These are phyloP conservation scores for Wakefieldia striispora DNA, from an alignment of 768 basidiomycete genomes.

Conservation along the genomic window DNA sequence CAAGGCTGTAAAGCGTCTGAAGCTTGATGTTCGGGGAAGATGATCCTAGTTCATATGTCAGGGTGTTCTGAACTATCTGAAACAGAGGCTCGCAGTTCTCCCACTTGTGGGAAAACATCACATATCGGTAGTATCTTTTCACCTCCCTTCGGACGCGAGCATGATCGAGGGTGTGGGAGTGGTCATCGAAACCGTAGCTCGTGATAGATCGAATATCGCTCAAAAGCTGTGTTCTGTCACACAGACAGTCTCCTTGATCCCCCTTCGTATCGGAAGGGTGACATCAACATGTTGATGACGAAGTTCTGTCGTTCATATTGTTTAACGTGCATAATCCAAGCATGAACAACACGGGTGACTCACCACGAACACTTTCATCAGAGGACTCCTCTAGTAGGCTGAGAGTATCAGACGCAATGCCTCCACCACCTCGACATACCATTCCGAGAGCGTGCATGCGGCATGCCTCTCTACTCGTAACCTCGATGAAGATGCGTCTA, in stretches of 20 bases:
- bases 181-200: not conserved
- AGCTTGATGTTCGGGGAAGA: not conserved
- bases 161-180: not conserved
- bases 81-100: not conserved
- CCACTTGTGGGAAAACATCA: slow-evolving; percentile 4
- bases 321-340: not conserved
- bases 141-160: not conserved
- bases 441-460: not conserved
- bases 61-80: not conserved
- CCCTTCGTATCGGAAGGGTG: not conserved
- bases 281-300: not conserved
- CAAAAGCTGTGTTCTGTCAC: not conserved
- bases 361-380: not conserved
- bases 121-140: slow-evolving; percentile 1
- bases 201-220: not conserved
- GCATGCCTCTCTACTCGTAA: slow-evolving; percentile 6
- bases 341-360: not conserved
- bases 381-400: not conserved
- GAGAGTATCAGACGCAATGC: not conserved
- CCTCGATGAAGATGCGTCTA: slow-evolving; percentile 1
- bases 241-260: not conserved
- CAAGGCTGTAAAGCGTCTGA: not conserved
- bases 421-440: not conserved
- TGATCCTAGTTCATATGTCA: not conserved
- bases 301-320: not conserved